phyloP scores from a whole-genome alignment of 2,329 filamentous ascomycete genomes.

The Aspergillus transmontanensis region DNA sequence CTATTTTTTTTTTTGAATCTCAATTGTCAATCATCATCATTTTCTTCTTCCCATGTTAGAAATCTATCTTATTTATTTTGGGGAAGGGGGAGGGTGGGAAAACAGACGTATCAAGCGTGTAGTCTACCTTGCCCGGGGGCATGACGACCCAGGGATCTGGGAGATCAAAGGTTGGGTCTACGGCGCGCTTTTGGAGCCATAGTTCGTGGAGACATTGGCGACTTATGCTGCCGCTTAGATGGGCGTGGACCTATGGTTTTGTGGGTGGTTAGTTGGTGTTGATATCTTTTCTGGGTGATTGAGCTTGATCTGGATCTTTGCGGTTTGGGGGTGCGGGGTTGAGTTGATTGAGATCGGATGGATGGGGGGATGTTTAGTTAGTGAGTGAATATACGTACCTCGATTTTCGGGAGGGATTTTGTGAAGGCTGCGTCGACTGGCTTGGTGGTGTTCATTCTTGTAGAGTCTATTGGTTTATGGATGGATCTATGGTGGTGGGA shows the following conservation, averaged over 20 bases:
- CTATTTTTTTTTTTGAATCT: constrained; percentile 40
- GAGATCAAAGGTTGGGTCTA: constrained; percentile 55
- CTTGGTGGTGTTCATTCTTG: constrained; percentile 24
- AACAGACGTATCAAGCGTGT: constrained; percentile 67
- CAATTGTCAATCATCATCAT: no score
- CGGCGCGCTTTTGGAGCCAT: constrained; percentile 63
- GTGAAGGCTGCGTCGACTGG: constrained; percentile 35
- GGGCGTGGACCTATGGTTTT: constrained; percentile 68
- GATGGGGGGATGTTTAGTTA: not conserved
- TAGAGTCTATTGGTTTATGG: constrained; percentile 6
- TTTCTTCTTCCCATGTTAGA: not conserved
- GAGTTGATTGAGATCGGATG: not conserved
- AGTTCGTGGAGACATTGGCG: constrained; percentile 72
- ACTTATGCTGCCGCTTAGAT: constrained; percentile 77
- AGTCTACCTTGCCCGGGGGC: constrained; percentile 71
- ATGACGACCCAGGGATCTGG: constrained; percentile 71
- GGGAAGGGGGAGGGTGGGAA: constrained; percentile 62
- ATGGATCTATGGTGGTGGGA: not conserved
- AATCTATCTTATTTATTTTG: not conserved
- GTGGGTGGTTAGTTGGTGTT: not conserved
- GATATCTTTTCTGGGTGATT: constrained; percentile 1
- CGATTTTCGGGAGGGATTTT: constrained; percentile 39
- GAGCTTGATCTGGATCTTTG: no score
- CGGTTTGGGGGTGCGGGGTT: not conserved
- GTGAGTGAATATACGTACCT: constrained; percentile 27